These are phyloP conservation scores for Fusarium coffeatum DNA, from an alignment of 2,329 filamentous ascomycete species.

Conservation along the genomic window DNA sequence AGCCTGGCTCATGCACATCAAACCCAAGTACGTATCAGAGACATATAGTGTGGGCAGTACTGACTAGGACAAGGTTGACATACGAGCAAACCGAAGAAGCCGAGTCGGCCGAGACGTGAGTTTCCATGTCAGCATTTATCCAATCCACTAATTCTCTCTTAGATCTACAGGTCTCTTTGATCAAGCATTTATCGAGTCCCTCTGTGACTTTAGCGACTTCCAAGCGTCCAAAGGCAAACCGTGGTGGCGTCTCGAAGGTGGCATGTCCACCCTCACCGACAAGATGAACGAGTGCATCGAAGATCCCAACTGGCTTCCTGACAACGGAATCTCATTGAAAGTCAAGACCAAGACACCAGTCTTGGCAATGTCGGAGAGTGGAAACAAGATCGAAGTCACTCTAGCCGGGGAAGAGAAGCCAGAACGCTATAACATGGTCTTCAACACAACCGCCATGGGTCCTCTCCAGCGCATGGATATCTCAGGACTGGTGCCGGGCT, in stretches of 20 bases:
- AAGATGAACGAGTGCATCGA: conserved; percentile 14
- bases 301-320: not conserved
- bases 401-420: not conserved
- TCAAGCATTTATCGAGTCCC: conserved; percentile 14
- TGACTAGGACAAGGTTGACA: not conserved
- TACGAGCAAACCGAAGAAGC: conserved; percentile 18
- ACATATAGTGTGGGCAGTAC: no score
- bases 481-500: rapidly evolving
- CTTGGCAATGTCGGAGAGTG: conserved; percentile 1
- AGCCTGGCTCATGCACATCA: conserved; percentile 25
- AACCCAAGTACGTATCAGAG: no score
- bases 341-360: not conserved
- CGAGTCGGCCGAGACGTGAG: conserved; percentile 18
- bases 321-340: not conserved
- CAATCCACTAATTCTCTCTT: no score
- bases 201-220: conserved; percentile 33
- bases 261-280: conserved; percentile 27
- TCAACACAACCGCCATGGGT: conserved; percentile 33
- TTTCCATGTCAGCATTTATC: rapidly evolving
- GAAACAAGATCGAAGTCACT: conserved; percentile 6
- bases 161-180: conserved; percentile 33
- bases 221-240: not conserved
- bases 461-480: conserved; percentile 30
- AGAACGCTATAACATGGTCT: conserved; percentile 26
- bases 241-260: conserved; percentile 29